Evolutionary conservation across 805 yeast species (phyloP).

Genomic region (Priceomyces fermenticarens): DNA sequence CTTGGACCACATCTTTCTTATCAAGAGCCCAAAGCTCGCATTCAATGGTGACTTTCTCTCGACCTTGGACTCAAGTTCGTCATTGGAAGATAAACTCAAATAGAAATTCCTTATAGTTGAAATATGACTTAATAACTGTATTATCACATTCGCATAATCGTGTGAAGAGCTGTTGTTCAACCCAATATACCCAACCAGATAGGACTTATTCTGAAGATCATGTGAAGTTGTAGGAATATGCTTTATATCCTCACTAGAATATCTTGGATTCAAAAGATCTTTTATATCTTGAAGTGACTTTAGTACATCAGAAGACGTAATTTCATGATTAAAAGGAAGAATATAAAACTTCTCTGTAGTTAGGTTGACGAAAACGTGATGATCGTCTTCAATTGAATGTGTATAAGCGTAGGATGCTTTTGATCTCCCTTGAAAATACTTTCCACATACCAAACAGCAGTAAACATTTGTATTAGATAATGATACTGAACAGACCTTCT

Average conservation of each 20-base stretch:
- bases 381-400: constrained; percentile 63
- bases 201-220: constrained; percentile 47
- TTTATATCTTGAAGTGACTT: constrained; percentile 50
- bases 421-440: constrained; percentile 67
- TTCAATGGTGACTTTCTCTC: constrained; percentile 25
- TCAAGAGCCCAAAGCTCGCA: constrained; percentile 41
- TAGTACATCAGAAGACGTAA: constrained; percentile 20
- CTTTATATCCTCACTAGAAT: constrained; percentile 28
- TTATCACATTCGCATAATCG: constrained; percentile 55
- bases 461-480: constrained; percentile 61
- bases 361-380: constrained; percentile 62
- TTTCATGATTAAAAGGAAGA: constrained; percentile 60
- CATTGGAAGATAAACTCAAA: constrained; percentile 27
- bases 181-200: constrained; percentile 65
- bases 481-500: constrained; percentile 62
- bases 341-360: constrained; percentile 46
- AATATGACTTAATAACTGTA: constrained; percentile 57
- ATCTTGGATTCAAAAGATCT: constrained; percentile 51
- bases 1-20: constrained; percentile 64
- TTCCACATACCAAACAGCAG: constrained; percentile 73
- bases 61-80: constrained; percentile 17
- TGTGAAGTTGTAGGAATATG: constrained; percentile 22
- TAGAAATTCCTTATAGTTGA: constrained; percentile 40
- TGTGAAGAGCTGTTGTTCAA: constrained; percentile 51
- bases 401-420: constrained; percentile 61